Percentiles rank a stretch among this genome's conserved stretches.
Conservation (phyloP, 2,329 filamentous ascomycete genomes). For the Microsporum canis region DNA sequence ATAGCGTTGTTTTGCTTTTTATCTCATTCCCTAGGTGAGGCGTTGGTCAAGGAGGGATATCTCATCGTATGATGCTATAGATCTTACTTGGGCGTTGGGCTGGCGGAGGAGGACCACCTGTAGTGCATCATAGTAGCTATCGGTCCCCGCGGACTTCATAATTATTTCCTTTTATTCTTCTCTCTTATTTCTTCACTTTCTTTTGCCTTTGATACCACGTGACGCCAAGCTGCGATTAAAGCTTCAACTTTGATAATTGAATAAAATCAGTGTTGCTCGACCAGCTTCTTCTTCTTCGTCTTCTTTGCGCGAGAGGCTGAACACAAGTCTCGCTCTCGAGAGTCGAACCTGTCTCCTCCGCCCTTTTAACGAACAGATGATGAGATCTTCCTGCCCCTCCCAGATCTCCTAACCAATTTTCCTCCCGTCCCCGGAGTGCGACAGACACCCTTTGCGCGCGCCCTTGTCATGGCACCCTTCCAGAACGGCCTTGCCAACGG, state of each 20-base stretch:
- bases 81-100: not conserved
- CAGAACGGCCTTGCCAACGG: conserved; percentile 44
- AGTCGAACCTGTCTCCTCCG: not conserved
- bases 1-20: not conserved
- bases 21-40: not conserved
- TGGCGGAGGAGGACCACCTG: not conserved
- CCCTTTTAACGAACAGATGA: not conserved
- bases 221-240: not conserved
- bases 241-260: not conserved
- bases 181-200: not conserved
- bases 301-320: not conserved
- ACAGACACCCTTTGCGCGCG: not conserved
- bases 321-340: not conserved
- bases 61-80: not conserved
- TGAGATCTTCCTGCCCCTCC: not conserved
- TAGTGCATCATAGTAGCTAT: not conserved
- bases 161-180: not conserved
- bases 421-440: not conserved
- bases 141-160: not conserved
- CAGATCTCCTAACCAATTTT: not conserved
- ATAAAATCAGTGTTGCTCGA: not conserved
- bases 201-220: not conserved
- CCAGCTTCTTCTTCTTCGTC: not conserved
- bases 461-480: conserved; percentile 34
- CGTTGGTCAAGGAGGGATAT: not conserved